A percentile compares a stretch with the other conserved stretches of the same genome.
Conservation (phyloP, 352 stramenopile species). For the Phytophthora kernoviae region DNA sequence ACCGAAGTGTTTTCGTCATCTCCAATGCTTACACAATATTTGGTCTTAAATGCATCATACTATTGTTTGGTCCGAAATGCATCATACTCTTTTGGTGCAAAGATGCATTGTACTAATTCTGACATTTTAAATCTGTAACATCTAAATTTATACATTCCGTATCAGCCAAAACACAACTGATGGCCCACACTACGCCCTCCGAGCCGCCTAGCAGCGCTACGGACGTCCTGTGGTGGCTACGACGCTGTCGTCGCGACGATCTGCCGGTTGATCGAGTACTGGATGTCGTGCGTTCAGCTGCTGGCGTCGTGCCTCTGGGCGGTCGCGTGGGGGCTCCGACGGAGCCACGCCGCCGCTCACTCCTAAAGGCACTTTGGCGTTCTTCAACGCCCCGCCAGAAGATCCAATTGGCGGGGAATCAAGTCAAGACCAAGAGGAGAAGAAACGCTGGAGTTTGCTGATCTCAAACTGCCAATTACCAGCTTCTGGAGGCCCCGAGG, state of each 20-base stretch:
- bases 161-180: background rate
- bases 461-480: constrained; percentile 38
- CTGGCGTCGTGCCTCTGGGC: constrained; percentile 58
- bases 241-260: constrained; percentile 38
- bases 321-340: constrained; percentile 30
- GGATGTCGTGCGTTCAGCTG: constrained; percentile 46
- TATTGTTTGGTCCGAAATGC: too few species aligned
- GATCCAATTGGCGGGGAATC: background rate
- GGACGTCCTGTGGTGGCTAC: constrained; percentile 42
- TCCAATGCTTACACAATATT: background rate
- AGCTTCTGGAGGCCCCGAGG: constrained; percentile 18
- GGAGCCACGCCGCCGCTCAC: constrained; percentile 23
- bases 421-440: constrained; percentile 4
- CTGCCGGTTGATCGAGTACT: constrained; percentile 35
- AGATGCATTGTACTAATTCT: background rate
- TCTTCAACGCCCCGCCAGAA: constrained; percentile 11
- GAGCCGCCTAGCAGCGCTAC: constrained; percentile 12
- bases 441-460: constrained; percentile 36
- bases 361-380: constrained; percentile 16
- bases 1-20: background rate
- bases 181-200: background rate
- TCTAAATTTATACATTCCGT: background rate
- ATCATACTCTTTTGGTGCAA: too few species aligned
- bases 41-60: too few species aligned
- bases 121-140: background rate